Evolutionary conservation across 1,284 basidiomycete genomes (phyloP).

Genomic region (Marasmius sp.): DNA sequence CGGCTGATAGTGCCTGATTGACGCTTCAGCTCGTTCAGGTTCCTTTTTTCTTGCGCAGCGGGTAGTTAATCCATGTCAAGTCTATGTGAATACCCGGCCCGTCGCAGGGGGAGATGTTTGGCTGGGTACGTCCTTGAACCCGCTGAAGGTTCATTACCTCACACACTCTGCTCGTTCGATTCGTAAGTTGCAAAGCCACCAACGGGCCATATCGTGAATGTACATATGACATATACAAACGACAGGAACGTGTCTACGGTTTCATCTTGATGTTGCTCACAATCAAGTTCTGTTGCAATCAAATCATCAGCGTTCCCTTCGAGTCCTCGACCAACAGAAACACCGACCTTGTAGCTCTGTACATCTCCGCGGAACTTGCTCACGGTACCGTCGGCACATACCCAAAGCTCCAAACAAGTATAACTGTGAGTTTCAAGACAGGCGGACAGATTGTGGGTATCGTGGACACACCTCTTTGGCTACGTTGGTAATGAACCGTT

Average conservation of each 20-base stretch:
- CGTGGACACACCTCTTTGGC: constrained; percentile 61
- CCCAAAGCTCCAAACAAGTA: constrained; percentile 66
- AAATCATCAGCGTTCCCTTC: background rate
- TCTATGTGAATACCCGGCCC: too few relatives aligned
- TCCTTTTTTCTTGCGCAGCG: too few relatives aligned
- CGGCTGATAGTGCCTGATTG: too few relatives aligned
- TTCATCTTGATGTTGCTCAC: constrained; percentile 25
- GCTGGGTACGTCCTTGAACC: too few relatives aligned
- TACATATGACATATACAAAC: background rate
- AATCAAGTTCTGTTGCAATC: constrained; percentile 16
- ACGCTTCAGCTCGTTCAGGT: too few relatives aligned
- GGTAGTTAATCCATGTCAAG: too few relatives aligned
- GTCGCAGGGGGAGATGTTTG: too few relatives aligned
- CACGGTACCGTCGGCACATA: constrained; percentile 85
- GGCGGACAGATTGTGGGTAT: background rate
- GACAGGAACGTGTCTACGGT: constrained; percentile 9
- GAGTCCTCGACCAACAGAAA: background rate
- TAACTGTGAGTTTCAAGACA: background rate
- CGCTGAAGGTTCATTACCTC: too few relatives aligned
- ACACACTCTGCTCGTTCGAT: too few relatives aligned
- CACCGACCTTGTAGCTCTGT: constrained; percentile 78
- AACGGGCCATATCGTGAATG: background rate
- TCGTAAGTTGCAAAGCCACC: too few relatives aligned
- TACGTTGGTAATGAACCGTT: constrained; percentile 86
- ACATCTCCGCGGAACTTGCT: constrained; percentile 90